Evolutionary conservation across 306 rosid genomes (phyloP), one percentile per base, ranked within the genome.

Genomic region (Cyclanthera cordifolia): DNA sequence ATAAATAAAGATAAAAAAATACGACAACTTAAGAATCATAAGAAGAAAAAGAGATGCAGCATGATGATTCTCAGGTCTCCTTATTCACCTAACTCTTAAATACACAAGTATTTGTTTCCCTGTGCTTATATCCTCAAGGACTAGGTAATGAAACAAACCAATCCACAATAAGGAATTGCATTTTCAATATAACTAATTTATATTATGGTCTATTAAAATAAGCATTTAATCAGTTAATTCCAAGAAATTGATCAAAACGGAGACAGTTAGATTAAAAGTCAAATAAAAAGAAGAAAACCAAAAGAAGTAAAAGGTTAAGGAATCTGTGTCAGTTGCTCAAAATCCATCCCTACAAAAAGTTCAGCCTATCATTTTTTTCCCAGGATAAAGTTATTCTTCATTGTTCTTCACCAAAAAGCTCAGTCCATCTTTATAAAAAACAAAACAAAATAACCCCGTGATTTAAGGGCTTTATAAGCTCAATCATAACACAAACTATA

Each of bases 281-380:
- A 66, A 46, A 66, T 45, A 46, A 21, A 66, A 45, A 65, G 52
- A 63, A 13, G 50, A 39, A 63, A 63, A 63, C 25, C 51, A 41
- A 63, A 65, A 65, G 53, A 43, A 45, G 37, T 21, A 24, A 45
- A 45, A 45, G 70, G 70, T 45, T 21, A 65, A 66, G 71, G 71
- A 46, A 48, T 66, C 54, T 25, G 8, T 25, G 43, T 47, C 71
- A 66, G 53, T 11, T 66, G 71, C 21, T 66, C 55, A 6, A 66
- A 66, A 66, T 66, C 52, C 71, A 47, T 47, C 71, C 54, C 71
- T 54, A 46, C 70, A 25, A 66, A 66, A 66, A 46, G 71, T 24
- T 41, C 16, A 45, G 23, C 13, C 43, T 45, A 47, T 47, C 19
- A 23, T 66, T 66, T 66, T 66, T 65, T 46, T 25, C 47, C 34